A percentile compares a stretch with the other conserved stretches of the same genome.
Evolutionary conservation across 352 stramenopile genomes (phyloP).

Genomic region (Phytophthora podocarpi): DNA sequence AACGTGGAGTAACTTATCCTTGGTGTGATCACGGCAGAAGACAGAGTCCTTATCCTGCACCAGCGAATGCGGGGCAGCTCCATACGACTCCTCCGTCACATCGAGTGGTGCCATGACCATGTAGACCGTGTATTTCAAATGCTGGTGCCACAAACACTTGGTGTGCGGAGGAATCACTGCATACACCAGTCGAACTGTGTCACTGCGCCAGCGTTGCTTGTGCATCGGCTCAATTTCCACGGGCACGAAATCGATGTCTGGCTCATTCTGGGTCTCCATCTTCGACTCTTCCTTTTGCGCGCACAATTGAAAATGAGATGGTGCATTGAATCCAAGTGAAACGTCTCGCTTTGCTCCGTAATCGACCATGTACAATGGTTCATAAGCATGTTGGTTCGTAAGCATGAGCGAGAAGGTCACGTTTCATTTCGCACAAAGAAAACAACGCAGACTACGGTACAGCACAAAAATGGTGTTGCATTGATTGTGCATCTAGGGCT

Average conservation of each 20-base stretch:
- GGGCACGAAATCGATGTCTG: no score
- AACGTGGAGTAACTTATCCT: constrained; percentile 50
- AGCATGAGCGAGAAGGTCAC: no score
- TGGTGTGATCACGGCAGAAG: constrained; percentile 58
- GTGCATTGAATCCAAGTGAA: no score
- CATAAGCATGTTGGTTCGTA: no score
- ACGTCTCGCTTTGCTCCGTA: no score
- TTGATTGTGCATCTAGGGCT: constrained; percentile 17
- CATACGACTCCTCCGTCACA: constrained; percentile 43
- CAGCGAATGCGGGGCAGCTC: constrained; percentile 23
- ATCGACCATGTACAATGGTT: no score
- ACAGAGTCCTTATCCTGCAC: constrained; percentile 37
- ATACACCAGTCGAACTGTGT: no score
- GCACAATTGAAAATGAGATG: no score
- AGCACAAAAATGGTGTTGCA: constrained; percentile 11
- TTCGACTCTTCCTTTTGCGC: no score
- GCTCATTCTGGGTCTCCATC: no score
- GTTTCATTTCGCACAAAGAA: no score
- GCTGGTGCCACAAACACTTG: constrained; percentile 45
- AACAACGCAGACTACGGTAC: no score
- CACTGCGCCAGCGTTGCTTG: constrained; percentile 37
- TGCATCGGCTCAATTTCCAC: constrained; percentile 48
- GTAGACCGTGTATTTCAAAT: constrained; percentile 50
- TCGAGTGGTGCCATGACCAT: constrained; percentile 43
- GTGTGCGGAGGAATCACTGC: constrained; percentile 40